These are phyloP conservation scores for Themeda triandra DNA, from an alignment of 176 grass and related monocot genomes.

Conservation along the genomic window DNA sequence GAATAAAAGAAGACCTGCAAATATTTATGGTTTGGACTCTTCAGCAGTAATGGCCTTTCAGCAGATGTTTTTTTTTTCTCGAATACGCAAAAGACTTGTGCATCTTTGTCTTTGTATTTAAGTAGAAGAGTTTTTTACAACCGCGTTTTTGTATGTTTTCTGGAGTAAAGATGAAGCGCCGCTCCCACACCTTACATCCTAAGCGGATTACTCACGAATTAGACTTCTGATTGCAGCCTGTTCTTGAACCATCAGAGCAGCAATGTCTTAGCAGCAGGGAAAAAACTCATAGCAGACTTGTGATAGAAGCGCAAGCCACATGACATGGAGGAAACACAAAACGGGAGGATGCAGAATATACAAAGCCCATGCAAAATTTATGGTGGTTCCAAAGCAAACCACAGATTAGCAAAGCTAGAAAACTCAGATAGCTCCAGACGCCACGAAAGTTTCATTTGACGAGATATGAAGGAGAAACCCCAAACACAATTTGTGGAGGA, in stretches of 20 bases:
- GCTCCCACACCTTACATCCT: too few species aligned
- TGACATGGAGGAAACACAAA: neutral
- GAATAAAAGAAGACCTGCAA: neutral
- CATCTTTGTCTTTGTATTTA: too few species aligned
- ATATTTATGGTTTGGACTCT: neutral
- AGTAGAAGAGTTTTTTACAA: too few species aligned
- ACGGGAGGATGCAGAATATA: neutral
- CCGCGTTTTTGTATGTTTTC: too few species aligned
- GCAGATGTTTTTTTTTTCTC: too few species aligned
- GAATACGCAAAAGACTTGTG: too few species aligned
- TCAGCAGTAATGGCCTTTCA: neutral
- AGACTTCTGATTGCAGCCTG: neutral
- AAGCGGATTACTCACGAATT: too few species aligned
- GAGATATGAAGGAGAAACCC: neutral
- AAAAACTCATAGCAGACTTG: neutral
- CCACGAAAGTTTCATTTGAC: neutral
- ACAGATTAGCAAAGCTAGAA: neutral
- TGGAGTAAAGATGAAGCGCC: too few species aligned
- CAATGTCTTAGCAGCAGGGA: neutral
- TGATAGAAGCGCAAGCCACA: neutral
- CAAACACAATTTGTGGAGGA: neutral
- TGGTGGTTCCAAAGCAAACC: neutral
- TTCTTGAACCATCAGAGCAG: neutral
- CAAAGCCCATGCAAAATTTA: too few species aligned
- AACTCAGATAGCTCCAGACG: neutral